Base-by-base conservation (phyloP, 148 eudicot genomes). In the Spergularia marina region DNA sequence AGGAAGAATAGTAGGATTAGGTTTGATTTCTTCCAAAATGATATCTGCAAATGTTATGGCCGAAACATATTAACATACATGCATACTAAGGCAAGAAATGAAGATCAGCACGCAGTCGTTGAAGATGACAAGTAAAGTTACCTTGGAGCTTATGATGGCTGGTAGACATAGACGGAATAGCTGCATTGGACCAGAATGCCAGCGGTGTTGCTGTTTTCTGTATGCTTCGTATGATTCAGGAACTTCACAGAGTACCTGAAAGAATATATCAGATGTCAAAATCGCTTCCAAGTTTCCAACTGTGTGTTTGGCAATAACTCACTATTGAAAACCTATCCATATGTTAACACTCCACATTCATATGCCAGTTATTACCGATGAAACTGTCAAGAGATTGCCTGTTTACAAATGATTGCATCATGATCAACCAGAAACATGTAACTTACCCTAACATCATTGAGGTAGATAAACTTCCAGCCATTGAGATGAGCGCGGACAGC, bases 101-200 rank as follows among this genome's bases (percentile, higher is more conserved):
- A 17, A 51, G 0, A 36, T 12, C 7, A 57, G 13, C 16, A 34
- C 11, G 52, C 49, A 51, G 54, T 36, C 11, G 39, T 34, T 23
- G 18, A 76, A 30, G 55, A 74, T 20, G 14, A 11, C 30, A 60
- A 52, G 2, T 34, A 12, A 64, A 25, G 67, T 30, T 78, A 88
- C 97, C 94, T 91, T 88, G 0, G 97, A 88, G 47, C 65, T 53
- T 15, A 91, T 78, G 51, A 91, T 86, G 71, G 84, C 89, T 6
- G 89, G 90, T 57, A 91, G 73, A 74, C 94, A 89, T 53, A 91
- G 66, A 9, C 94, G 90, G 64, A 91, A 91, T 72, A 91, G 86
- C 75, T 86, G 97, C 97, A 91, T 91, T 41, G 97, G 97, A 76
- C 97, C 97, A 0, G 97, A 91, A 85, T 91, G 97, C 97, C 97